A percentile compares a stretch with the other conserved stretches of the same genome.
Conservation (phyloP, 1,139 yeast genomes). For the Debaryomyces sp. region DNA sequence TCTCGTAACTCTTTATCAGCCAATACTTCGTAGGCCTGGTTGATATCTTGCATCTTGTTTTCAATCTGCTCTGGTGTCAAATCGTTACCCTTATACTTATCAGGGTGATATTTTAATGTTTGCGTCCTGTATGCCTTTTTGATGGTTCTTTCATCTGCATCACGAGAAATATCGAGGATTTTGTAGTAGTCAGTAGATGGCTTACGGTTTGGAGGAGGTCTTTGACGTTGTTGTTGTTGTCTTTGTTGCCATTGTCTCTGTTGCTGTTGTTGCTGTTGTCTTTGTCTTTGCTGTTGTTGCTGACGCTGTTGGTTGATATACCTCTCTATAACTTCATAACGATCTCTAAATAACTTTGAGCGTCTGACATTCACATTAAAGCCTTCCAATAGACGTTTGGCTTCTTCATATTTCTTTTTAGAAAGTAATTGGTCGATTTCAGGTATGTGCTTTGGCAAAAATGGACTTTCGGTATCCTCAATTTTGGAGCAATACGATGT, state of each 20-base stretch:
- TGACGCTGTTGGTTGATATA: constrained; percentile 27
- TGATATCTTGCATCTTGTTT: constrained; percentile 85
- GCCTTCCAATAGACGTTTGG: constrained; percentile 31
- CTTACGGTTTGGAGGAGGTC: constrained; percentile 33
- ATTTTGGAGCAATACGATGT: constrained; percentile 36
- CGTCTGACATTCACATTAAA: constrained; percentile 38
- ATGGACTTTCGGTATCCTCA: constrained; percentile 29
- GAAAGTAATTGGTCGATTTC: constrained; percentile 46
- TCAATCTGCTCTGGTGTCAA: constrained; percentile 73
- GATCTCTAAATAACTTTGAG: constrained; percentile 41
- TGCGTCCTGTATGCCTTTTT: constrained; percentile 80
- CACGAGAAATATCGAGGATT: constrained; percentile 66
- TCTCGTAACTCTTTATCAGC: constrained; percentile 65
- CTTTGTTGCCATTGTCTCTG: constrained; percentile 43
- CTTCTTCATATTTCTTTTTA: constrained; percentile 46
- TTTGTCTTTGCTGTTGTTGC: constrained; percentile 43
- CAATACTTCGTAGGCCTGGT: constrained; percentile 88
- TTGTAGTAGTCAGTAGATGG: constrained; percentile 81
- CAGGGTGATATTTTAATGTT: constrained; percentile 88
- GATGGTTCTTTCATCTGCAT: constrained; percentile 74
- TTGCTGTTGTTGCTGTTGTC: constrained; percentile 50
- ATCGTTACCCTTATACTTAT: constrained; percentile 73
- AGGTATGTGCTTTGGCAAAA: constrained; percentile 49
- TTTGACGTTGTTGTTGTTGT: constrained; percentile 46
- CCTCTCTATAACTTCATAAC: constrained; percentile 29